Conservation (phyloP, 192 early-diverging fungal species). For the Podila horticola region DNA sequence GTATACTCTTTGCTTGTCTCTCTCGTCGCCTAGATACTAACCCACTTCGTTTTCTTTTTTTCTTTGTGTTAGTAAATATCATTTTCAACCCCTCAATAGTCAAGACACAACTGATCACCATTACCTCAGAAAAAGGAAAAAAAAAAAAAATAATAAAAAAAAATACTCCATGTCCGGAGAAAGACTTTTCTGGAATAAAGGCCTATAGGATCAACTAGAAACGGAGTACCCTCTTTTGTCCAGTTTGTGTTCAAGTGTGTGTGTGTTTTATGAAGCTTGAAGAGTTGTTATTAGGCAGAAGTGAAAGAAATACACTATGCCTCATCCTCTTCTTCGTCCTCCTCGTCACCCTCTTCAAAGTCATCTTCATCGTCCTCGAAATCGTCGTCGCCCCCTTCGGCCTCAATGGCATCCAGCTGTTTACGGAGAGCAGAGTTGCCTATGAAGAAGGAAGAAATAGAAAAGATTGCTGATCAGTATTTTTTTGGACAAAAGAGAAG, state of each 20-base stretch:
- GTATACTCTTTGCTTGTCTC: not conserved
- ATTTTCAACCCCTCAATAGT: not conserved
- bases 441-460: not conserved
- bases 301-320: not conserved
- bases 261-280: no score
- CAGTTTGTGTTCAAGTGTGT: no score
- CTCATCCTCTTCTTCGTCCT: constrained; percentile 6
- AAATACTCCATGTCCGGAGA: not conserved
- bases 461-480: not conserved
- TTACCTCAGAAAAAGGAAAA: not conserved
- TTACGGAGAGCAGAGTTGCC: constrained; percentile 53
- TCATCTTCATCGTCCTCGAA: constrained; percentile 18
- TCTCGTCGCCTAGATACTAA: not conserved
- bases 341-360: constrained; percentile 8
- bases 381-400: constrained; percentile 15
- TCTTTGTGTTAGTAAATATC: not conserved
- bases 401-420: constrained; percentile 57
- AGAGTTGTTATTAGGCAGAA: not conserved
- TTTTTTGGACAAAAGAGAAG: not conserved
- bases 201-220: no score
- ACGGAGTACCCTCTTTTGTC: no score
- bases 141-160: not conserved
- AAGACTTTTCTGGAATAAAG: not conserved
- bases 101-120: not conserved
- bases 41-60: not conserved